Conservation (phyloP, 192 early-diverging fungal species). For the Coemansia aciculifera region DNA sequence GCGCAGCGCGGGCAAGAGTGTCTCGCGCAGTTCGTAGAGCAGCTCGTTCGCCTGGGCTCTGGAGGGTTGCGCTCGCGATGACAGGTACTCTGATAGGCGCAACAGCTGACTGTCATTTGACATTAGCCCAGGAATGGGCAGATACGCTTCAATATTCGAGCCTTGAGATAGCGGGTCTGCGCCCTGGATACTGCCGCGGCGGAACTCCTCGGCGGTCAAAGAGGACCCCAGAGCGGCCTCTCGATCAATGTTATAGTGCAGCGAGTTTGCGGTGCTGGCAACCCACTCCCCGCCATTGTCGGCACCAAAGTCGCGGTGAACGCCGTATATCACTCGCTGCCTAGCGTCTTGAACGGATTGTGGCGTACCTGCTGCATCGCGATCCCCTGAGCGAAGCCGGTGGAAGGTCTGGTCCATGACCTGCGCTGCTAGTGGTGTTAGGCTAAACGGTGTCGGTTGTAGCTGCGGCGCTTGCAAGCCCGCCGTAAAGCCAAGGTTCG, state of each 20-base stretch:
- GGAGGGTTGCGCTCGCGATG: constrained; percentile 15
- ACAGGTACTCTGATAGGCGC: background rate
- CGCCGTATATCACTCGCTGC: constrained; percentile 6
- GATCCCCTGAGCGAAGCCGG: background rate
- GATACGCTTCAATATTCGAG: constrained; percentile 15
- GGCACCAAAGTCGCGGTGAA: constrained; percentile 32
- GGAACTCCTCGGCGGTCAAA: constrained; percentile 26
- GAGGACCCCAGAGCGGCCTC: constrained; percentile 12
- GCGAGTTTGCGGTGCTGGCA: background rate
- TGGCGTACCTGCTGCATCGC: background rate
- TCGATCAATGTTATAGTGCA: constrained; percentile 16
- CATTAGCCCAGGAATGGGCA: constrained; percentile 24
- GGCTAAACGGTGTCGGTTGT: background rate
- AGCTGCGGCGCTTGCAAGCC: background rate
- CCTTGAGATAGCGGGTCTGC: constrained; percentile 9
- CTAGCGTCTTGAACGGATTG: background rate
- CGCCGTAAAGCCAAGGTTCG: background rate
- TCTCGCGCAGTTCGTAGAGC: constrained; percentile 23
- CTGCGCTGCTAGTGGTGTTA: background rate
- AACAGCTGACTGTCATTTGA: background rate
- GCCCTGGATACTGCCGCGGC: constrained; percentile 13
- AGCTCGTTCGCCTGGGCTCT: constrained; percentile 44
- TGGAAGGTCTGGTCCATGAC: background rate
- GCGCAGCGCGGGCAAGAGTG: constrained; percentile 32
- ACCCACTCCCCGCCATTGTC: constrained; percentile 41